phyloP scores from a whole-genome alignment of 164 flowering plant genomes.

The Umbellularia californica region DNA sequence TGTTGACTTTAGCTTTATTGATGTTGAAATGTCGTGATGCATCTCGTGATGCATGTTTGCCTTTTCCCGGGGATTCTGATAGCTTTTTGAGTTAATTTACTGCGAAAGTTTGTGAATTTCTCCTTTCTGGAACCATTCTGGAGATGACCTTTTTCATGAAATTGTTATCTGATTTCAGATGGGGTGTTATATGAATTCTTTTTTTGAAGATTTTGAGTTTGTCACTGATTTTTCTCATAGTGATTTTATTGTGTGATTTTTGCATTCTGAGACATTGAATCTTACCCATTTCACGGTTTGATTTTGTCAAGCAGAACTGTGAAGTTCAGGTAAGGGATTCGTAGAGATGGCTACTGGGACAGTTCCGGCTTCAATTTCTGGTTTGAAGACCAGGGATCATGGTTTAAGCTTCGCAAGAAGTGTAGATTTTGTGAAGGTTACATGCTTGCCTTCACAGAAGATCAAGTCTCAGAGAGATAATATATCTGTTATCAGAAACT shows the following conservation, averaged over 20 bases:
- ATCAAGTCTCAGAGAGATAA: conserved; percentile 34
- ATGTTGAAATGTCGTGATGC: not conserved
- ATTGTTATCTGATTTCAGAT: no score
- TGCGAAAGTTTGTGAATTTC: no score
- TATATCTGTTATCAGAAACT: conserved; percentile 46
- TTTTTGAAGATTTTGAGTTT: not conserved
- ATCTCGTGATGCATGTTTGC: not conserved
- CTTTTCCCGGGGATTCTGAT: not conserved
- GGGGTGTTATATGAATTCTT: no score
- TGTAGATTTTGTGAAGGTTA: conserved; percentile 56
- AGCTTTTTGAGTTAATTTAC: not conserved
- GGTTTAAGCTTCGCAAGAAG: conserved; percentile 49
- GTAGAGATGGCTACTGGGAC: conserved; percentile 67
- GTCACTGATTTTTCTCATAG: not conserved
- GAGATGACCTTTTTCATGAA: no score
- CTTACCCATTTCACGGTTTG: not conserved
- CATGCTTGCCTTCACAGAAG: conserved; percentile 30
- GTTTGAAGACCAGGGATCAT: conserved; percentile 39
- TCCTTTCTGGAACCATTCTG: no score
- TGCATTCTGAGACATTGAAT: not conserved
- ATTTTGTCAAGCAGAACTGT: not conserved
- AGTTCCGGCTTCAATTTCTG: conserved; percentile 52
- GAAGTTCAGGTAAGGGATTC: not conserved
- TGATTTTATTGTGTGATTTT: not conserved
- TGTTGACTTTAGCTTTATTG: not conserved